Percentiles rank a stretch among this genome's conserved stretches.
phyloP scores from a whole-genome alignment of 805 yeast genomes.

The Schwanniomyces pseudopolymorphus region DNA sequence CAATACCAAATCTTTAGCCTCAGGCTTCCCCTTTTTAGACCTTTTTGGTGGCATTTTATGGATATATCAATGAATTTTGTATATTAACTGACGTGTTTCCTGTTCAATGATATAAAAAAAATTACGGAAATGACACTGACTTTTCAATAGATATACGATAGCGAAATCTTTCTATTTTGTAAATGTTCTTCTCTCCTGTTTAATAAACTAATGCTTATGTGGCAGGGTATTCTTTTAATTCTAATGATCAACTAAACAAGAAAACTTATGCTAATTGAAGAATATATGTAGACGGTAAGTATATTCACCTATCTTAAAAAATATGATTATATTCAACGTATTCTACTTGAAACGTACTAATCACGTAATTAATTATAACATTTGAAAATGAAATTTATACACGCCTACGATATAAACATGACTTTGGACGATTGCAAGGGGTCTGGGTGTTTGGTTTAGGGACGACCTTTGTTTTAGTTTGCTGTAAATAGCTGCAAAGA shows the following conservation, averaged over 20 bases:
- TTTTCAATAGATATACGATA: not conserved
- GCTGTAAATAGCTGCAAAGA: not conserved
- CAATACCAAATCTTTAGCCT: constrained; percentile 40
- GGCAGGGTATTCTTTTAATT: not conserved
- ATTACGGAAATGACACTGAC: not conserved
- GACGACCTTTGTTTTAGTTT: not conserved
- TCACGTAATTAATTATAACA: not conserved
- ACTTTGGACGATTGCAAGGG: not conserved
- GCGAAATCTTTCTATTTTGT: not conserved
- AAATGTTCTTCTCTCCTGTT: not conserved
- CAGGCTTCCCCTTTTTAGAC: constrained; percentile 16
- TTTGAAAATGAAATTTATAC: not conserved
- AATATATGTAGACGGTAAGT: not conserved
- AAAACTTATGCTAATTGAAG: not conserved
- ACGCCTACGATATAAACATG: not conserved
- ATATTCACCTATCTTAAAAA: not conserved
- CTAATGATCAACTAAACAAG: not conserved
- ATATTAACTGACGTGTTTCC: not conserved
- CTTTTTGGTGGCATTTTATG: constrained; percentile 36
- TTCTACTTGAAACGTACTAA: not conserved
- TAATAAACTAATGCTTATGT: not conserved
- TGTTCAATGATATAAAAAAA: not conserved
- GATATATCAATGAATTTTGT: not conserved
- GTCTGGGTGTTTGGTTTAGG: not conserved
- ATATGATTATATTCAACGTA: not conserved